A percentile compares a stretch with the other conserved stretches of the same genome.
Conservation (phyloP, 768 basidiomycete species). For the Mycena kentingensis region DNA sequence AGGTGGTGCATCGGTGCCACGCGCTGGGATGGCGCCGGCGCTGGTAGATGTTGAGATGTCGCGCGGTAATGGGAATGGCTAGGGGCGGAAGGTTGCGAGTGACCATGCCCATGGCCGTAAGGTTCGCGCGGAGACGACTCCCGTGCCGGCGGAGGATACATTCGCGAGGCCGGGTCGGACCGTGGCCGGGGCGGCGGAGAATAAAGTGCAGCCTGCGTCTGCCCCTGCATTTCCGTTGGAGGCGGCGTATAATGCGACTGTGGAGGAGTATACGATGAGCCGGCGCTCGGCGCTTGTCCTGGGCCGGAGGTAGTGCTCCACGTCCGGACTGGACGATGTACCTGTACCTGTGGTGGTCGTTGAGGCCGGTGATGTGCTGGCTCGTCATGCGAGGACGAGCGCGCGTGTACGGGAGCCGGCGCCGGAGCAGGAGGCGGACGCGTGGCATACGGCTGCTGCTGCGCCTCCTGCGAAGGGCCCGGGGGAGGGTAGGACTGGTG, state of each 20-base stretch:
- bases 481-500: slow-evolving; percentile 17
- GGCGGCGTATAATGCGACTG: not conserved
- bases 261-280: not conserved
- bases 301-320: not conserved
- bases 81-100: not conserved
- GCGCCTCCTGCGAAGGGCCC: slow-evolving; percentile 8
- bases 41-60: not conserved
- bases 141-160: slow-evolving; percentile 13
- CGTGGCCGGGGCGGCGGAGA: slow-evolving; percentile 14
- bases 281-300: slow-evolving; percentile 9
- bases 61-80: not conserved
- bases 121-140: slow-evolving; percentile 6
- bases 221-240: not conserved
- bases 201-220: not conserved
- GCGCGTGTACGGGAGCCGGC: not conserved
- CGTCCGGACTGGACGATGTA: not conserved
- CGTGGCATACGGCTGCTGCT: slow-evolving; percentile 11
- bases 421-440: slow-evolving; percentile 8
- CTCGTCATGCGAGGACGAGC: not conserved
- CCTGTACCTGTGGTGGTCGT: not conserved
- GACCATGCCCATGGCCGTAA: slow-evolving; percentile 5
- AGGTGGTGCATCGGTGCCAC: not conserved
- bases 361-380: not conserved
- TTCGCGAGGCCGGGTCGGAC: slow-evolving; percentile 8
- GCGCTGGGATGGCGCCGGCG: not conserved